These are phyloP conservation scores for Colletotrichum viniferum DNA, from an alignment of 2,329 filamentous ascomycete genomes.

Conservation along the genomic window DNA sequence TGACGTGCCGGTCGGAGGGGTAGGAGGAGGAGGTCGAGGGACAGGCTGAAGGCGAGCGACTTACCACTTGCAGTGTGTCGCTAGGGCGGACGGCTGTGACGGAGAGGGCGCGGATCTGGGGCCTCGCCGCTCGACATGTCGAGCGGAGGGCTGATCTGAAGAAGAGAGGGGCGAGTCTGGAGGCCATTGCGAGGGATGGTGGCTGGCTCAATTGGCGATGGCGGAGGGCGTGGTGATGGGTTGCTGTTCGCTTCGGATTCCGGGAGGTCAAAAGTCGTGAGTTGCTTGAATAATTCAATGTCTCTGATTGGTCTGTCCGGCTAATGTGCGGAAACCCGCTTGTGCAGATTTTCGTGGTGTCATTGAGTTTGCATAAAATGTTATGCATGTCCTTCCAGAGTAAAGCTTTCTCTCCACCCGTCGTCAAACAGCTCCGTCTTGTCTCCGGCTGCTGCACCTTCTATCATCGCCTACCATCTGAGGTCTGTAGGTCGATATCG, in stretches of 20 bases:
- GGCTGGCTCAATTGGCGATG: conserved; percentile 30
- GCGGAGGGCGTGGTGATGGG: not conserved
- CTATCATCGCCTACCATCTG: not conserved
- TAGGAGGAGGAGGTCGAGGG: not conserved
- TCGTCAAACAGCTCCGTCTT: not conserved
- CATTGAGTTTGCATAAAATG: conserved; percentile 1
- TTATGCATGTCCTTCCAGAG: not conserved
- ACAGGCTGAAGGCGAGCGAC: conserved; percentile 33
- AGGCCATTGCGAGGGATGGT: conserved; percentile 68
- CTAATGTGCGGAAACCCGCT: not conserved
- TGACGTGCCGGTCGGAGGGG: not conserved
- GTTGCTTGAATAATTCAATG: conserved; percentile 23
- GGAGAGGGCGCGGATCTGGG: conserved; percentile 76
- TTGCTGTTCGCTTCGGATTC: conserved; percentile 13
- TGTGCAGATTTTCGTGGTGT: not conserved
- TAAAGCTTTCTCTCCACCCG: not conserved
- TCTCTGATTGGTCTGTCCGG: conserved; percentile 15
- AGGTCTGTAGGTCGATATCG: not conserved
- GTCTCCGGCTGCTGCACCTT: not conserved
- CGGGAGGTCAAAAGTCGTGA: conserved; percentile 26
- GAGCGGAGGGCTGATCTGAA: conserved; percentile 72
- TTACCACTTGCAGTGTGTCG: conserved; percentile 73
- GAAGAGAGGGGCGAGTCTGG: conserved; percentile 77
- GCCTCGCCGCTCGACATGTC: conserved; percentile 61
- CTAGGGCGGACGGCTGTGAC: conserved; percentile 70